A percentile compares a stretch with the other conserved stretches of the same genome.
Conservation (phyloP, 768 basidiomycete genomes). For the Tylopilus cervinicoccineus region DNA sequence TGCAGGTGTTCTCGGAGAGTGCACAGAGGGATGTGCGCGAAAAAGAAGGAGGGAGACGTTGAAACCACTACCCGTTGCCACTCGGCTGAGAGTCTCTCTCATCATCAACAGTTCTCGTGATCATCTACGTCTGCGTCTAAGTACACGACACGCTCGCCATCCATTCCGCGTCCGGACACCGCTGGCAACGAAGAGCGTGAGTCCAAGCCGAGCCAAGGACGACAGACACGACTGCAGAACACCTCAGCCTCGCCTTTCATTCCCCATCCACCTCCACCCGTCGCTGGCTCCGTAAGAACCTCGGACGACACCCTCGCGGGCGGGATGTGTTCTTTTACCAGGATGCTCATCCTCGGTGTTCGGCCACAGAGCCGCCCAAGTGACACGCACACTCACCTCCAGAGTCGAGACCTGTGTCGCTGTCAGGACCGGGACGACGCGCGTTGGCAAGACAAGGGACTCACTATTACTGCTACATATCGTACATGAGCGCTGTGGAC, state of each 20-base stretch:
- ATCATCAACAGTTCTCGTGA: neutral
- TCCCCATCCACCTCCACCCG: constrained; percentile 72
- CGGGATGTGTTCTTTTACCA: constrained; percentile 87
- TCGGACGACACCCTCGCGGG: constrained; percentile 32
- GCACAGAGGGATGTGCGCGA: constrained; percentile 8
- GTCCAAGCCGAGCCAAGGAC: neutral
- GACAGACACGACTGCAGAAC: constrained; percentile 5
- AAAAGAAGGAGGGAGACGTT: constrained; percentile 11
- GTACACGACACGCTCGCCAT: neutral
- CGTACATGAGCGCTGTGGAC: constrained; percentile 43
- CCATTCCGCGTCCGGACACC: neutral
- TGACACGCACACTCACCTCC: constrained; percentile 26
- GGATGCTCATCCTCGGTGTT: constrained; percentile 72
- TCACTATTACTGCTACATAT: constrained; percentile 12
- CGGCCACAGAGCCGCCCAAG: constrained; percentile 14
- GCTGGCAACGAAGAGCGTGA: constrained; percentile 7
- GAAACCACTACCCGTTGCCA: constrained; percentile 8
- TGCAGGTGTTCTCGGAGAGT: constrained; percentile 7
- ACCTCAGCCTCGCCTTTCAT: constrained; percentile 88
- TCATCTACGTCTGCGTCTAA: neutral
- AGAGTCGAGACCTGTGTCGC: neutral
- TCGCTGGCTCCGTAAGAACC: constrained; percentile 28
- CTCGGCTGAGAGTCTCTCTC: constrained; percentile 12
- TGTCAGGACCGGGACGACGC: constrained; percentile 2
- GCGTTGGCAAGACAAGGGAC: neutral